phyloP scores from a whole-genome alignment of 306 rosid genomes.

The Corylus heterophylla region DNA sequence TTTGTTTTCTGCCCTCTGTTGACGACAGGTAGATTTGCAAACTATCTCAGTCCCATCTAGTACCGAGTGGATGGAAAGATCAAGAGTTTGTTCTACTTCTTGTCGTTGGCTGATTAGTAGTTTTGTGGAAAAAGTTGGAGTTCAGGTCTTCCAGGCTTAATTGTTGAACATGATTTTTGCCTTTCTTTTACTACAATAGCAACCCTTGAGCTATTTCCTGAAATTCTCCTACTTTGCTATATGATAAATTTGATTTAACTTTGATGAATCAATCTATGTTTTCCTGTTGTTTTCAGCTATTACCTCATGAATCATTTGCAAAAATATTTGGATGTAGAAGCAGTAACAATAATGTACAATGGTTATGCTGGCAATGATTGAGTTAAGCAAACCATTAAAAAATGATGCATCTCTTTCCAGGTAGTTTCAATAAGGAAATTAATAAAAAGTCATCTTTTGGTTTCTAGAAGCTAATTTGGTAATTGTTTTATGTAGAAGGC shows the following conservation, averaged over 20 bases:
- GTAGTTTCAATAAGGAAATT: not conserved
- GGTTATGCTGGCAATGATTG: not conserved
- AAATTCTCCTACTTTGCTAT: constrained; percentile 18
- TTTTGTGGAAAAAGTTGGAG: constrained; percentile 14
- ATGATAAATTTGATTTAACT: constrained; percentile 12
- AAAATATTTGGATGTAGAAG: not conserved
- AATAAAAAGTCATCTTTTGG: not conserved
- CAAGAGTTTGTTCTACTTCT: constrained; percentile 18
- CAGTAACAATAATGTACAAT: not conserved
- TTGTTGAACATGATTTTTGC: constrained; percentile 20
- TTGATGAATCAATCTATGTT: constrained; percentile 24
- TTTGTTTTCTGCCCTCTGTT: constrained; percentile 3
- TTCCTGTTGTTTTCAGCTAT: constrained; percentile 18
- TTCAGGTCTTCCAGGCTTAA: constrained; percentile 21
- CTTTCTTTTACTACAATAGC: constrained; percentile 14
- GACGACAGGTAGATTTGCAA: constrained; percentile 56
- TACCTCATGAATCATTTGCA: constrained; percentile 16
- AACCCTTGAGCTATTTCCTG: constrained; percentile 20
- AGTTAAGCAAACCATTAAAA: not conserved
- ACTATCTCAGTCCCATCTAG: constrained; percentile 64
- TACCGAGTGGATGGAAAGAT: constrained; percentile 9
- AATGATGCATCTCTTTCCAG: not conserved
- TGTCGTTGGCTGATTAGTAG: constrained; percentile 4
- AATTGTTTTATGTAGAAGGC: not conserved
- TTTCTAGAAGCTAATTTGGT: not conserved